Evolutionary conservation across 2,329 filamentous ascomycete species (phyloP), one percentile per base, ranked within the genome.

Genomic region (Aureobasidium sp.): DNA sequence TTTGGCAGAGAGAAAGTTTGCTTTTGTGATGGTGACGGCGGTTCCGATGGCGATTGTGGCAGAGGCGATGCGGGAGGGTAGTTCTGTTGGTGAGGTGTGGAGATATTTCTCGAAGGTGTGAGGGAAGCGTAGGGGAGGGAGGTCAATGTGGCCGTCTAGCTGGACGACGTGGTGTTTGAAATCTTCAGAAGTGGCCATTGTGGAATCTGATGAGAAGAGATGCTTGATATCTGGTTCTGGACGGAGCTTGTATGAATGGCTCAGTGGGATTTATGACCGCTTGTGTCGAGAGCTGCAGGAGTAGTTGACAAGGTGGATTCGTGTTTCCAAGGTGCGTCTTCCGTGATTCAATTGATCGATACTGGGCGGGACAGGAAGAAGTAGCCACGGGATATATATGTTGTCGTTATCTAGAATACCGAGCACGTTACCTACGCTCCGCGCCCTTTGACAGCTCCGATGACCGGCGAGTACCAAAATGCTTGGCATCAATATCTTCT

Each of bases 1-100:
- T 17, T 79, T 78, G 1, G 75, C 74, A 14, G 70, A 65, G 59
- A 31, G 36, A 20, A 80, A 74, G 27, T 73, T 71, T 25, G 72
- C 71, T 27, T 76, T 72, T n/a, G 75, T 73, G 27, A 82, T 70
- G 34, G 72, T 73, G 4, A 73, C 69, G 5, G 73, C 73, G 20
- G 77, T 76, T 15, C 75, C 69, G 61, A 80, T 75, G 9, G 79
- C 62, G 41, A 82, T 77, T 5, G 78, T 79, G 17, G 80, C 80
- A 68, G 77, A 70, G 64, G 70, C 72, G 60, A 81, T 72, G 55
- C 78, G 75, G 8, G 70, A 70, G 47, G 74, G 71, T 17, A 82
- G 69, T 52, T 78, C 62, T 29, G 70, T 62, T 9, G 71, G 69
- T 3, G 68, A 58, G 12, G 75, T 77, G 47, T 59, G 60, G 42